Evolutionary conservation across 108 stramenopile species (phyloP), one percentile per base, ranked within the genome.

Genomic region (Cyclostephanos invisitatus): DNA sequence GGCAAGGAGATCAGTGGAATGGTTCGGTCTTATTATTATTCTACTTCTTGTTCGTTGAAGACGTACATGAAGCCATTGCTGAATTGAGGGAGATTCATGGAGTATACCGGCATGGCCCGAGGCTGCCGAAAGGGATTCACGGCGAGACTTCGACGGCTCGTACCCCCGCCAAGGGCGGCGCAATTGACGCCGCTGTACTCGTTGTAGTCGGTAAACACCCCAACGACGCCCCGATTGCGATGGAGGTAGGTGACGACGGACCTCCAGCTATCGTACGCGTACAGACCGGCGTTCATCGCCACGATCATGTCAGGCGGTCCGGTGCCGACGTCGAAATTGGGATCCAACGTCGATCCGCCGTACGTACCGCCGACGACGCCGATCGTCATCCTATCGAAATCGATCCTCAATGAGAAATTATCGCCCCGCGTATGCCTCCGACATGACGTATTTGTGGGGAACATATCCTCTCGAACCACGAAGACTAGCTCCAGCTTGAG

Each of bases 51-150:
- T 62, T 87, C 74, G 65, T 96, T 96, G 63, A 87, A 93, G 2
- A 87, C 85, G 68, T 96, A 96, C 25, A 96, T 62, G 62, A 93
- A 92, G 1, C 94, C 94, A 68, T 96, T 96, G 72, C 86, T 81
- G 59, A 96, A 88, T 68, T 96, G 94, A 5, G 94, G 94, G 10
- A 96, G 78, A 65, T 96, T 96, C 91, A 96, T 92, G 61, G 84
- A 84, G 76, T 85, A 91, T 0, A 96, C 94, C 6, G 94, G 94
- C 87, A 96, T 89, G 24, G 91, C 89, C 51, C 84, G 80, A 3
- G 91, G 90, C 59, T 96, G 94, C 25, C 94, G 87, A 64, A 96
- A 96, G 20, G 94, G 94, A 66, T 96, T 96, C 17, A 93, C 79
- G 1, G 20, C 24, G 10, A 96, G 61, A 42, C 85, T 88, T 53